These are phyloP conservation scores for Neurospora terricola DNA, from an alignment of 495 filamentous ascomycete genomes.

Conservation along the genomic window DNA sequence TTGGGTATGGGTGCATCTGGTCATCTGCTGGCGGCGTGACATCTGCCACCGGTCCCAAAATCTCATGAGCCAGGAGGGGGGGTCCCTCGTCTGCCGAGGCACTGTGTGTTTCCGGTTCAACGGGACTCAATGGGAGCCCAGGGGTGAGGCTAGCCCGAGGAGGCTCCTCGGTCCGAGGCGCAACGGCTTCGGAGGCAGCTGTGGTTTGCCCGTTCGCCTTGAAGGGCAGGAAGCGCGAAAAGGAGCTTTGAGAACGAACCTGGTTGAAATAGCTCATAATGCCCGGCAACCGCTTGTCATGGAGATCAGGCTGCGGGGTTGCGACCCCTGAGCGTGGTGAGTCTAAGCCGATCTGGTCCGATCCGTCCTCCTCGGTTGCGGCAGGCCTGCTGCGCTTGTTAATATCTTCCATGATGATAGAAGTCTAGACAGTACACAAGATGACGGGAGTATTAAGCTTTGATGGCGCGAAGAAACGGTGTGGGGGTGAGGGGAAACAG, in stretches of 20 bases:
- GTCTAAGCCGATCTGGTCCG: slow-evolving; percentile 71
- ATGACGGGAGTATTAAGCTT: slow-evolving; percentile 1
- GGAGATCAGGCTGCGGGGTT: slow-evolving; percentile 79
- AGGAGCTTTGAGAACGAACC: slow-evolving; percentile 65
- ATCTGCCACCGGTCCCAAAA: slow-evolving; percentile 25
- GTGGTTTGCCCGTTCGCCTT: slow-evolving; percentile 27
- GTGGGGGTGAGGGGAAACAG: slow-evolving; percentile 16
- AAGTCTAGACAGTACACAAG: slow-evolving; percentile 1
- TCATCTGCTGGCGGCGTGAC: slow-evolving; percentile 22
- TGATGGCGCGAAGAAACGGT: slow-evolving; percentile 4
- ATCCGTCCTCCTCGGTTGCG: slow-evolving; percentile 53
- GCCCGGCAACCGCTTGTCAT: slow-evolving; percentile 82
- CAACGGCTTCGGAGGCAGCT: slow-evolving; percentile 23
- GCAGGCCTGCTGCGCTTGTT: slow-evolving; percentile 38
- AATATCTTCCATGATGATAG: slow-evolving; percentile 28
- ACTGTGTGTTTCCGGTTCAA: slow-evolving; percentile 14
- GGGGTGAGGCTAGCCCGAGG: slow-evolving; percentile 18
- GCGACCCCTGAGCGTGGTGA: slow-evolving; percentile 77
- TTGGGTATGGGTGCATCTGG: slow-evolving; percentile 40
- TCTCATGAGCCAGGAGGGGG: slow-evolving; percentile 44
- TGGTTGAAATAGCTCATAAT: slow-evolving; percentile 93
- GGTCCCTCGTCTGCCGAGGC: slow-evolving; percentile 30
- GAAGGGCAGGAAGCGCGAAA: slow-evolving; percentile 29
- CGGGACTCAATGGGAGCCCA: slow-evolving; percentile 13
- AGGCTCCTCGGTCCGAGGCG: slow-evolving; percentile 26